A percentile compares a stretch with the other conserved stretches of the same genome.
These are phyloP conservation scores for Craterostigma plantagineum DNA, from an alignment of 257 asterid genomes.

Conservation along the genomic window DNA sequence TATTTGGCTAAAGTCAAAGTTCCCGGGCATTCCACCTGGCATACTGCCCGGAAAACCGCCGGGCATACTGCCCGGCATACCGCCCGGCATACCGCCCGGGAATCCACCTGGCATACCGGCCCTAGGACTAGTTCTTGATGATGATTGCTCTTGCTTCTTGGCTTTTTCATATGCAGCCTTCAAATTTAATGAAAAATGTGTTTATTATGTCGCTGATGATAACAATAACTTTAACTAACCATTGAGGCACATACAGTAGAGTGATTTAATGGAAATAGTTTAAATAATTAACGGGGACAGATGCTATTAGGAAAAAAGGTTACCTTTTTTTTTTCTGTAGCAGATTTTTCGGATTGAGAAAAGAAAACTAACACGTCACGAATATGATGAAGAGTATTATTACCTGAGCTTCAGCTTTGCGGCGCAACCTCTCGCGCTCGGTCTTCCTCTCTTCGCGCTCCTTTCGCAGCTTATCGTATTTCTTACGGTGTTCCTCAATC, in stretches of 20 bases:
- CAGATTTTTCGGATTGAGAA: too few species aligned
- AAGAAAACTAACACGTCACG: not conserved
- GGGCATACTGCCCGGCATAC: slow-evolving; percentile 28
- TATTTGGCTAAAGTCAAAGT: slow-evolving; percentile 75
- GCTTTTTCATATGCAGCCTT: slow-evolving; percentile 96
- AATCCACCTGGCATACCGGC: slow-evolving; percentile 31
- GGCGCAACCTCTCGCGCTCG: slow-evolving; percentile 64
- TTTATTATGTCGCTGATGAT: not conserved
- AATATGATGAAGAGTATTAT: not conserved
- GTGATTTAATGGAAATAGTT: too few species aligned
- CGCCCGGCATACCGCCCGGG: slow-evolving; percentile 12
- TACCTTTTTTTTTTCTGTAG: too few species aligned
- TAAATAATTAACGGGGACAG: not conserved
- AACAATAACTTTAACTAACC: too few species aligned
- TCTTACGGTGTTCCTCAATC: slow-evolving; percentile 82
- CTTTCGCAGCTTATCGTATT: slow-evolving; percentile 78
- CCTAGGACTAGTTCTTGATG: slow-evolving; percentile 37
- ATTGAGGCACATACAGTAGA: too few species aligned
- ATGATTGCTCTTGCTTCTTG: slow-evolving; percentile 70
- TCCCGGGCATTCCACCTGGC: slow-evolving; percentile 27
- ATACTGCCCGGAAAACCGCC: slow-evolving; percentile 18
- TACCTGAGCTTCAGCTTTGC: slow-evolving; percentile 90
- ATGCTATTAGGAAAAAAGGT: too few species aligned
- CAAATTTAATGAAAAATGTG: slow-evolving; percentile 2
- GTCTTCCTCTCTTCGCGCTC: slow-evolving; percentile 60